Evolutionary conservation across 805 yeast species (phyloP), one percentile per base, ranked within the genome.

Genomic region (Jamesozyma rosinii): DNA sequence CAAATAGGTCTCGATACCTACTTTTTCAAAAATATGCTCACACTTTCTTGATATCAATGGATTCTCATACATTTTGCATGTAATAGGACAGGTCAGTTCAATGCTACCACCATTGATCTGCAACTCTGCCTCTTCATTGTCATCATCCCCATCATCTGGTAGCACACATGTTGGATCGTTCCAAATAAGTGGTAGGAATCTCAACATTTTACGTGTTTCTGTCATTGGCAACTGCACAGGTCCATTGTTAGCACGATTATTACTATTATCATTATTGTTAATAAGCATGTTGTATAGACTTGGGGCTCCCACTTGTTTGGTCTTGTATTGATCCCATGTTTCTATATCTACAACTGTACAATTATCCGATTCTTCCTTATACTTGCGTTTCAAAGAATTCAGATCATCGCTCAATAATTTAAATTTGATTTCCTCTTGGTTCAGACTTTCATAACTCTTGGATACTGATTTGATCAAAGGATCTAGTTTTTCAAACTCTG

Each of bases 91-190:
- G 21, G 67, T 71, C 44, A 84, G 56, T 38, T 79, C 77, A n/a
- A 84, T 66, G 31, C 65, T 74, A 32, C 92, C 92, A 44, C 92
- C 94, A 9, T 75, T 77, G 5, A 83, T 72, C 35, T 71, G 75
- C 27, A 83, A 37, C 19, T 81, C 90, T 19, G 79, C 85, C 32
- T 75, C 80, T 13, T 69, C 78, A 11, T 38, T 44, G 0, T 57
- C 63, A 5, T 58, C 58, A 29, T 65, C 69, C 0, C 57, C 62
- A 5, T 58, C 58, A 30, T 65, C 69, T 0, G 86, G 85, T 17
- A 83, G 52, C 5, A 84, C 80, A 24, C 75, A 75, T 26, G 74
- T 73, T 0, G 92, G 92, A 48, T 78, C 69, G 2, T 69, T 59
- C 15, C 78, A 54, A 5, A 83, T 71, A 52, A 75, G 74, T 1